Evolutionary conservation across 768 basidiomycete genomes (phyloP), one percentile per base, ranked within the genome.

Genomic region (Russula earlei): DNA sequence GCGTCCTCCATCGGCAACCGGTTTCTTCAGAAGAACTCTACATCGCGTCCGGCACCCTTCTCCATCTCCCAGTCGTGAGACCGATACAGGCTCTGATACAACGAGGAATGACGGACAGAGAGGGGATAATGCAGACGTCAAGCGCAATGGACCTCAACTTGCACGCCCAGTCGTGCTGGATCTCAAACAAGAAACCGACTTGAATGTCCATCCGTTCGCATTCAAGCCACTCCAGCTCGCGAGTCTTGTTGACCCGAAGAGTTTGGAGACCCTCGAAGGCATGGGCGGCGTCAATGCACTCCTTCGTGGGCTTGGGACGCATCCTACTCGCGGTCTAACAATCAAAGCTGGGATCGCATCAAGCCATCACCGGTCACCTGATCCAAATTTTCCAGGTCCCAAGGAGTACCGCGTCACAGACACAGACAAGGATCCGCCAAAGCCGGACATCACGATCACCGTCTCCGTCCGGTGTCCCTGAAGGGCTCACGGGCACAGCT

Each of bases 231-330:
- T 76, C 58, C 73, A 77, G 48, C 82, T 97, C 15, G 94, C 94
- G 1, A 80, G 82, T 57, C 78, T 96, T 51, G 82, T 98, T 36
- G 94, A 98, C 67, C 92, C 93, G 9, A 97, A 96, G 71, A 84
- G 75, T 59, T 60, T 93, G 11, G 77, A 84, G 2, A 67, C 75
- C 14, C 77, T 99, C 31, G 73, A 73, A 17, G 69, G 68, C 11
- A 74, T 95, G 34, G 93, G 92, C 19, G 96, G 96, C 40, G 72
- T 77, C 8, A 62, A 74, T 0, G 81, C 77, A 8, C 66, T 98
- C 12, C 70, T 95, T 12, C 70, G 72, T 1, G 86, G 90, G 5
- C 78, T 98, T 8, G 90, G 90, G 12, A 85, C 89, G 0, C 70
- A 87, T 59, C 63, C 68, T 3, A 71, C 75, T 3, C 70, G 60